Evolutionary conservation across 352 stramenopile species (phyloP).

Genomic region (Phytophthora agathidicida): DNA sequence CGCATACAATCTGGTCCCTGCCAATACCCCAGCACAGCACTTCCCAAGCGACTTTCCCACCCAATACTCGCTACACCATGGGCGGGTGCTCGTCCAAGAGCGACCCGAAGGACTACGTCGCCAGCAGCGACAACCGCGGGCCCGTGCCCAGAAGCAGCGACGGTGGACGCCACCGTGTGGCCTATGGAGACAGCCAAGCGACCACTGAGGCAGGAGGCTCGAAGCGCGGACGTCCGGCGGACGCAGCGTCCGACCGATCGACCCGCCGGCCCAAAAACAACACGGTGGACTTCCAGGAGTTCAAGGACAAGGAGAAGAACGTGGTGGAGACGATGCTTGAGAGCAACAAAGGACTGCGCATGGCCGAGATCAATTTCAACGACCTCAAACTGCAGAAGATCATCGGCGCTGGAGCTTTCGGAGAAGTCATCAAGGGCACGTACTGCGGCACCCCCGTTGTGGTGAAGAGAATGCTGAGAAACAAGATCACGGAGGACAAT

Average conservation of each 20-base stretch:
- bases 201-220: constrained; percentile 3
- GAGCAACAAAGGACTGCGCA: constrained; percentile 86
- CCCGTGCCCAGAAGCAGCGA: neutral
- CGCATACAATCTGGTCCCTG: constrained; percentile 13
- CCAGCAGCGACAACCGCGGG: constrained; percentile 4
- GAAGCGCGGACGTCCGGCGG: constrained; percentile 1
- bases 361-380: constrained; percentile 91
- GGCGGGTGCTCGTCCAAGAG: constrained; percentile 56
- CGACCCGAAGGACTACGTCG: constrained; percentile 32
- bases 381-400: constrained; percentile 91
- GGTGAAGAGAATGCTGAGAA: constrained; percentile 89
- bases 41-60: constrained; percentile 29
- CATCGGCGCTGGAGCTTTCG: constrained; percentile 85
- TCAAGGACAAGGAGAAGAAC: constrained; percentile 88
- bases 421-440: constrained; percentile 89
- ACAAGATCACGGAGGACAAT: constrained; percentile 91
- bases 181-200: neutral
- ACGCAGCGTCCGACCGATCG: constrained; percentile 10
- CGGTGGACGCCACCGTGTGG: neutral
- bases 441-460: constrained; percentile 90
- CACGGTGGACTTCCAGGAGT: constrained; percentile 84
- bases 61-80: constrained; percentile 32
- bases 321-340: constrained; percentile 90
- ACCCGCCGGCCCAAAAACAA: constrained; percentile 38
- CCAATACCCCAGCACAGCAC: constrained; percentile 20